phyloP scores from a whole-genome alignment of 2,329 filamentous ascomycete species.

The Colletotrichum melonis region DNA sequence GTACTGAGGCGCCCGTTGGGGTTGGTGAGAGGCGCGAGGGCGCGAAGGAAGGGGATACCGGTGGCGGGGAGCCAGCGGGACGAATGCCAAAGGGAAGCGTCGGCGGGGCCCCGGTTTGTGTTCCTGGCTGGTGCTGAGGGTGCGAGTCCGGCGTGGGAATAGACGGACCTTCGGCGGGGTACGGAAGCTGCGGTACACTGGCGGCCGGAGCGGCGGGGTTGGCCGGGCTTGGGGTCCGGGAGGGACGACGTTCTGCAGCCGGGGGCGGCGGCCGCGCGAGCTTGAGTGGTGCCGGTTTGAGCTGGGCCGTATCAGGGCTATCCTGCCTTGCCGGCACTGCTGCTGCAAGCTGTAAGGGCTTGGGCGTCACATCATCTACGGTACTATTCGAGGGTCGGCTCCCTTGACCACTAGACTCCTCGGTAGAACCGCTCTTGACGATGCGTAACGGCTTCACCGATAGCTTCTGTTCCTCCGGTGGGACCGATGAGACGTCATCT shows the following conservation, averaged over 20 bases:
- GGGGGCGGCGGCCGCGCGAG: constrained; percentile 13
- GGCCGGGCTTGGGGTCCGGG: neutral
- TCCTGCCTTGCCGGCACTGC: neutral
- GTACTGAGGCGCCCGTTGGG: neutral
- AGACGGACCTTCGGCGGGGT: constrained; percentile 1
- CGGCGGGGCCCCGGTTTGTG: neutral
- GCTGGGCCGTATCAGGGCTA: neutral
- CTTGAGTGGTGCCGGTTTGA: constrained; percentile 25
- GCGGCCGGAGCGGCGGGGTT: neutral
- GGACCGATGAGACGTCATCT: neutral
- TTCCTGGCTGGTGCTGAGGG: neutral
- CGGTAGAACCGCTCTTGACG: constrained; percentile 27
- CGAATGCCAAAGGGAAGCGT: constrained; percentile 13
- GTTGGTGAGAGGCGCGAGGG: neutral
- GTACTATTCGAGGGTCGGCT: neutral
- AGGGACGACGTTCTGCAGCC: neutral
- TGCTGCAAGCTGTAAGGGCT: neutral
- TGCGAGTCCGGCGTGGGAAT: constrained; percentile 3
- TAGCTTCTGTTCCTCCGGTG: constrained; percentile 1
- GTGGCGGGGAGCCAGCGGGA: neutral
- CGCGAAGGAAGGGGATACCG: neutral
- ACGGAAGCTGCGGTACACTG: neutral
- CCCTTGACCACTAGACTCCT: neutral
- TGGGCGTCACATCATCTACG: neutral
- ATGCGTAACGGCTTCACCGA: constrained; percentile 29